These are phyloP conservation scores for Angophora floribunda DNA, from an alignment of 345 rosid genomes.

Conservation along the genomic window DNA sequence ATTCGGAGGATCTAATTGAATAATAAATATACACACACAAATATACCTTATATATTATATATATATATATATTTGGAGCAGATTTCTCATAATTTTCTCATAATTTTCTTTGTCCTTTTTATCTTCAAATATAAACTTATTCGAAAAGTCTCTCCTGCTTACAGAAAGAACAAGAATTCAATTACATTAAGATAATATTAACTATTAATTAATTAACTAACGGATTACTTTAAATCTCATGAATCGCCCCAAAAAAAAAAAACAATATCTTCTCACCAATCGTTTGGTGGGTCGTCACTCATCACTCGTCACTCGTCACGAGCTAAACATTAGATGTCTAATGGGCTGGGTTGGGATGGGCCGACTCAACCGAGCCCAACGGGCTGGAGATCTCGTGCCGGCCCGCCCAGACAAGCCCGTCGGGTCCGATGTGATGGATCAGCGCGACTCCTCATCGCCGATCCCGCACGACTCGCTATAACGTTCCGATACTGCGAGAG, in stretches of 20 bases:
- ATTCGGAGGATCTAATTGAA: not conserved
- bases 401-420: not conserved
- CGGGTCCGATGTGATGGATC: not conserved
- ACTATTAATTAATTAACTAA: not conserved
- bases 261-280: not conserved
- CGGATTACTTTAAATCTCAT: not conserved
- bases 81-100: not conserved
- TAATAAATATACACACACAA: accelerated
- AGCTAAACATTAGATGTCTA: not conserved
- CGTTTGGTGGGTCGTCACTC: not conserved
- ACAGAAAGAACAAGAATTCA: not conserved
- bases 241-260: not conserved
- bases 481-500: not conserved
- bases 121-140: not conserved
- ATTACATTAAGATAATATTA: not conserved
- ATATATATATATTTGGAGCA: not conserved
- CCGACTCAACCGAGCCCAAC: not conserved
- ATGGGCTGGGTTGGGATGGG: not conserved
- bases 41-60: too few relatives aligned
- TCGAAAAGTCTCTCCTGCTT: not conserved
- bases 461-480: not conserved
- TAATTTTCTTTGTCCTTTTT: not conserved
- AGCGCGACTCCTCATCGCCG: not conserved
- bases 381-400: not conserved
- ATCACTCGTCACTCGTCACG: not conserved